Conservation (phyloP, 2,329 filamentous ascomycete species). For the Cephalotrichum gorgonifer region DNA sequence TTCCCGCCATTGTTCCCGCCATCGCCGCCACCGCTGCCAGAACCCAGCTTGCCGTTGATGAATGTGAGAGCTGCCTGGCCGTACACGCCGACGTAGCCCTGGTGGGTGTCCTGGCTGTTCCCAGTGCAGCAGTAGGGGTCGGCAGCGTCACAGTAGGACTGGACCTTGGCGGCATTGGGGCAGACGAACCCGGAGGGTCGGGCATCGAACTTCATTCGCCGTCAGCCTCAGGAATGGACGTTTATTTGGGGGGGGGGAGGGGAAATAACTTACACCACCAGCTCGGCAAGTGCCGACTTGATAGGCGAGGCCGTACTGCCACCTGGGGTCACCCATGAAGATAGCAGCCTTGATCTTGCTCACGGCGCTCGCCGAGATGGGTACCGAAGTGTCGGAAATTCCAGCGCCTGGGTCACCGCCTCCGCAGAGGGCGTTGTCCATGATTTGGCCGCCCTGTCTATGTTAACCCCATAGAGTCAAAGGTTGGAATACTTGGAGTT, state of each 20-base stretch:
- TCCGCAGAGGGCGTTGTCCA: slow-evolving; percentile 54
- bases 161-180: slow-evolving; percentile 39
- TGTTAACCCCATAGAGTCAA: neutral
- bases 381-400: slow-evolving; percentile 29
- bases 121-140: slow-evolving; percentile 61
- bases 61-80: slow-evolving; percentile 48
- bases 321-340: slow-evolving; percentile 54
- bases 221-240: too few relatives aligned
- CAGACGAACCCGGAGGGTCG: slow-evolving; percentile 48
- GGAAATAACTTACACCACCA: slow-evolving; percentile 39
- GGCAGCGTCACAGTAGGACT: slow-evolving; percentile 54
- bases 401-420: slow-evolving; percentile 37
- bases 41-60: slow-evolving; percentile 33
- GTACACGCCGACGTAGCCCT: slow-evolving; percentile 53
- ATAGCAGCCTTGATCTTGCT: slow-evolving; percentile 52
- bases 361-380: slow-evolving; percentile 34
- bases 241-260: too few relatives aligned
- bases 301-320: slow-evolving; percentile 42
- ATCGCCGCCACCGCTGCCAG: neutral
- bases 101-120: slow-evolving; percentile 46
- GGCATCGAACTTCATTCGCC: slow-evolving; percentile 52
- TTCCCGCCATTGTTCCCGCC: neutral
- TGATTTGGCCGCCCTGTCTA: slow-evolving; percentile 47
- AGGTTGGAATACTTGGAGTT: neutral
- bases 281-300: slow-evolving; percentile 49